Evolutionary conservation across 176 grass and related monocot genomes (phyloP), one percentile per base, ranked within the genome.

Genomic region (Rhynchospora tenuis): DNA sequence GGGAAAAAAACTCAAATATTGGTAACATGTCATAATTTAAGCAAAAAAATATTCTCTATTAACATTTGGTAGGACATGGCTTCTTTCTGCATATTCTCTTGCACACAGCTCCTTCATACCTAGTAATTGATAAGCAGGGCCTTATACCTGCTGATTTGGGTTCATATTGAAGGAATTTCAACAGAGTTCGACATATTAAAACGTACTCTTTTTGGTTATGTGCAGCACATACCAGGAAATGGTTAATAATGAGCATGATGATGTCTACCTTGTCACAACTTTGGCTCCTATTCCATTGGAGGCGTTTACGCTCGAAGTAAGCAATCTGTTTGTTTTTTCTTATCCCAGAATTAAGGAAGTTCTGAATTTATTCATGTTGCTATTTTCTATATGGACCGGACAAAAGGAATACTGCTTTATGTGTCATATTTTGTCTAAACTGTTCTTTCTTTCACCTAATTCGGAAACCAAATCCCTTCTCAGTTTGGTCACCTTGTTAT

Each of bases 181-280:
- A 65, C 22, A 12, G 26, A 65, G 62, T 65, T 23, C 62, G 5
- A 31, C 61, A 64, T 64, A 64, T 64, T 23, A 65, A 29, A 28
- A 8, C 5, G 12, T 65, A 29, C 62, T 15, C 2, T 65, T 65
- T 65, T 31, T 23, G 26, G 9, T 29, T 65, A 26, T 65, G 23
- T 5, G 13, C 62, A 65, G 62, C 12, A 26, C 62, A 65, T 10
- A 65, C 27, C 14, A 89, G 31, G 91, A 56, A 29, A 93, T 73
- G 82, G 89, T 79, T 3, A 90, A 97, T 85, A 97, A 97, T 51
- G 94, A 97, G 84, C 89, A 90, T 63, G 84, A 70, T 78, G 94
- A 97, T 90, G 94, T 94, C 55, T 97, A 97, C 86, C 90, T 97
- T 77, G 83, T 97, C 82, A 94, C 92, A 83, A 97, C 86, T 81